Percentiles rank a stretch among this genome's conserved stretches.
Evolutionary conservation across 257 asterid genomes (phyloP).

Genomic region (Solanum clarkiae): DNA sequence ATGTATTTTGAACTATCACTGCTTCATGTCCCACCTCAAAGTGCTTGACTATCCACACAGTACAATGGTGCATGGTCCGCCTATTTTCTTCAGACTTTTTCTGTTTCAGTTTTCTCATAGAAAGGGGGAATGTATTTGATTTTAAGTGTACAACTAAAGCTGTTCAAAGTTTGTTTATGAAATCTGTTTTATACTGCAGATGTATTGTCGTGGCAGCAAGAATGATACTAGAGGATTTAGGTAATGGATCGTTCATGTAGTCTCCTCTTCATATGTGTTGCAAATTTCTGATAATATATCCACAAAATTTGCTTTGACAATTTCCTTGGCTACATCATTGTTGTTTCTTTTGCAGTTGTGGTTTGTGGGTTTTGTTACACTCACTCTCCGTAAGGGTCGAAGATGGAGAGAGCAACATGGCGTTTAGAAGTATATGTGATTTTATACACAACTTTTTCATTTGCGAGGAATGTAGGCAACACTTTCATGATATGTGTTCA

Average conservation of each 20-base stretch:
- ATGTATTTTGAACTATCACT: not conserved
- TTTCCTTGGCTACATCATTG: not conserved
- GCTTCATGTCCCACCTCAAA: not conserved
- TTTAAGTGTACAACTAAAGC: not conserved
- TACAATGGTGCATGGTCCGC: too few relatives aligned
- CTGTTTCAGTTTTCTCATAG: too few relatives aligned
- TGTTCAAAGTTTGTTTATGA: slow-evolving; percentile 9
- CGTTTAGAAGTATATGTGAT: slow-evolving; percentile 58
- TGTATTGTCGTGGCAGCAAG: slow-evolving; percentile 93
- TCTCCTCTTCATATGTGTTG: not conserved
- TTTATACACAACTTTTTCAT: slow-evolving; percentile 65
- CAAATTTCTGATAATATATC: not conserved
- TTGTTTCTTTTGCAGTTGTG: slow-evolving; percentile 58
- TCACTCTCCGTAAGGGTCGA: slow-evolving; percentile 85
- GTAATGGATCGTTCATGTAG: slow-evolving; percentile 17
- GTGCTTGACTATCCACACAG: not conserved
- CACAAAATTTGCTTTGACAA: not conserved
- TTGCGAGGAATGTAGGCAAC: slow-evolving; percentile 88
- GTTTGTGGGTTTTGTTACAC: slow-evolving; percentile 84
- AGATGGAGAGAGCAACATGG: slow-evolving; percentile 70
- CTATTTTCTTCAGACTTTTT: too few relatives aligned
- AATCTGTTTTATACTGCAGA: slow-evolving; percentile 26
- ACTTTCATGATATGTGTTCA: slow-evolving; percentile 72
- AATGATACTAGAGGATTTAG: slow-evolving; percentile 87
- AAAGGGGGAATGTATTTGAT: too few relatives aligned